Base-by-base conservation (phyloP, 1,284 basidiomycete genomes). In the Serendipita sp. region DNA sequence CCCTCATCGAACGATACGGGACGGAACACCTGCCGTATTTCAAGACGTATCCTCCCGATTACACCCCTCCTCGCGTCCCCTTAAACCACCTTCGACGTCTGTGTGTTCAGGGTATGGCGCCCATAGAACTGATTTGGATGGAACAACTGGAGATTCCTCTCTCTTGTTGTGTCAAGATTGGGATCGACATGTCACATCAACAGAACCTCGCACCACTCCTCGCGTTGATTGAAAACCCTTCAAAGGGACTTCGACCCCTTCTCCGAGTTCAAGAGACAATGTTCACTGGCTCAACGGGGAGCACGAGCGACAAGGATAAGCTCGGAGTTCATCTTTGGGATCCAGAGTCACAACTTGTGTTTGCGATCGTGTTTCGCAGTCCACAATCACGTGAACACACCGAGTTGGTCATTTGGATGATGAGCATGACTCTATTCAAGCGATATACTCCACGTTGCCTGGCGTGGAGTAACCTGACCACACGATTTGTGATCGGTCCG, bases 21-120 rank as follows among this genome's bases (percentile, higher is more conserved):
- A 58, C 53, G 10, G 53, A 58, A 35, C 53, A 58, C n/a, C 53
- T 6, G 53, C 53, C 53, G 32, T 58, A 58, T 32, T 58, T 58
- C 34, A 17, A 32, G n/a, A 58, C 53, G 32, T 58, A 26, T 34
- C 53, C 53, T 5, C 53, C 17, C 17, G 30, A 58, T n/a, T 58
- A 58, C 34, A 58, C 17, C 0, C 22, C 30, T 4, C 15, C 17
- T 22, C 17, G 17, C 10, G 53, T 58, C 8, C 17, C 12, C 10
- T 26, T 58, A 4, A 8, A 58, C 22, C 53, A 58, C 29, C 30
- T 58, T 17, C 17, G 30, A n/a, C 17, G 32, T n/a, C 2, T 58
- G n/a, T 22, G 22, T 30, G 53, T 58, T 32, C 53, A 58, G n/a
- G 53, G 53, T 4, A 22, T 58, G 53, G 53, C 53, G 6, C 53